Base-by-base conservation (phyloP, 768 basidiomycete species). In the Holtermanniella nyarrowii region DNA sequence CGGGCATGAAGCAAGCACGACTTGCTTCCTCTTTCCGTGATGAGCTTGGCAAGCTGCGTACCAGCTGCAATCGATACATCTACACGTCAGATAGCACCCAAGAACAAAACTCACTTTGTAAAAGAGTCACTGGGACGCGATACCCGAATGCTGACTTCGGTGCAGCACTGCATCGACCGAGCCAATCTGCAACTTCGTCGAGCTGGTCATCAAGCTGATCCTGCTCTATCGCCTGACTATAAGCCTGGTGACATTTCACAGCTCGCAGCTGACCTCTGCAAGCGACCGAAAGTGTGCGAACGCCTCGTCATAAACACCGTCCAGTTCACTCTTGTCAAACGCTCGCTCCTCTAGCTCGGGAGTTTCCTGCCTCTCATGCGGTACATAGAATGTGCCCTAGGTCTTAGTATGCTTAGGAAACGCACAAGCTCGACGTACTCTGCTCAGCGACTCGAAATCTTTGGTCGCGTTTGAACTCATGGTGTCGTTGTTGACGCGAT, bases 31-130 rank as follows among this genome's bases (percentile, higher is more conserved):
- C 2, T 55, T 59, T 7, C 55, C 45, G n/a, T 54, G 44, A 14
- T 60, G 61, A 22, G 52, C 47, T 40, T 54, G 56, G 40, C 48
- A 59, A 4, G 25, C 44, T 10, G 44, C 20, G 1, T 26, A 5
- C 5, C 26, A 44, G 44, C 48, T n/a, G 4, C 22, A 3, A 10
- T 14, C 11, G 12, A 45, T 39, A 25, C 46, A 10, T 12, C 13
- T 46, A 11, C 40, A 10, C 21, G 11, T 31, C 25, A 16, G 20
- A 44, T 4, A 25, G 3, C 14, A 14, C 20, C 7, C 21, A 21
- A 44, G 18, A n/a, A 56, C 60, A 21, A 5, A 21, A 47, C 65
- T 50, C 26, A 66, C 65, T 62, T 44, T 66, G 62, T n/a, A 66
- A 48, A 13, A 64, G 37, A 11, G 54, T 62, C 11, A 66, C 26